Conservation (phyloP, 2,329 filamentous ascomycete genomes). For the Aspergillus aculeatus region DNA sequence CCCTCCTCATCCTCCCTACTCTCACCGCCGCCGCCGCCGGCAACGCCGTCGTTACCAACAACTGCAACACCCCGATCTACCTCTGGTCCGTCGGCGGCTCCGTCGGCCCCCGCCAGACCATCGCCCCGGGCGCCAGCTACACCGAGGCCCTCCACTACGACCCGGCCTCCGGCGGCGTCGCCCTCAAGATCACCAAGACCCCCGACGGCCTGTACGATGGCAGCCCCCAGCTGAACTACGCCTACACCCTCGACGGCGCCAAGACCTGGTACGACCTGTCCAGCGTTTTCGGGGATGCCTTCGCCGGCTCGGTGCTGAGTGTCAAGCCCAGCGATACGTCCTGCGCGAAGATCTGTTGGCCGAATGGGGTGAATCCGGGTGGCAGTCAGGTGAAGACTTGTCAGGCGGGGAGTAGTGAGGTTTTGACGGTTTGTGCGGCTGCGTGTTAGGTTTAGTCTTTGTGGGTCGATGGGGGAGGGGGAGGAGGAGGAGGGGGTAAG, state of each 20-base stretch:
- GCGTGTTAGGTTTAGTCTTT: constrained; percentile 19
- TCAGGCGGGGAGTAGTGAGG: constrained; percentile 24
- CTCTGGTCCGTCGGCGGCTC: constrained; percentile 40
- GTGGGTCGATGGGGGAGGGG: not conserved
- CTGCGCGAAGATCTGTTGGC: constrained; percentile 34
- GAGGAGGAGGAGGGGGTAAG: too few relatives aligned
- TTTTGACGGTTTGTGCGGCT: constrained; percentile 31
- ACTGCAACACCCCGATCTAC: constrained; percentile 38
- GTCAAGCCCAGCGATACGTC: constrained; percentile 25
- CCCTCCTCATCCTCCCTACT: constrained; percentile 32
- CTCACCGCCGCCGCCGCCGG: constrained; percentile 36
- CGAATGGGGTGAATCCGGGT: constrained; percentile 28
- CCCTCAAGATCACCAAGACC: constrained; percentile 43
- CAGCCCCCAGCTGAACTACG: constrained; percentile 41
- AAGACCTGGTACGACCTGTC: constrained; percentile 45
- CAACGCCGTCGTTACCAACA: constrained; percentile 41
- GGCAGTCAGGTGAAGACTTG: constrained; percentile 35
- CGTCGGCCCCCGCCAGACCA: constrained; percentile 29
- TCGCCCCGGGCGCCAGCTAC: constrained; percentile 35
- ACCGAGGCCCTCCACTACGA: constrained; percentile 38
- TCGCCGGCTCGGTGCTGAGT: constrained; percentile 29
- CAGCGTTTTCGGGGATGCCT: constrained; percentile 45
- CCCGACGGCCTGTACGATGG: constrained; percentile 38
- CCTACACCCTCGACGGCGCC: constrained; percentile 40
- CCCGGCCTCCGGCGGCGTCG: constrained; percentile 40